These are phyloP conservation scores for Periconia macrospinosa DNA, from an alignment of 2,329 filamentous ascomycete species.

Conservation along the genomic window DNA sequence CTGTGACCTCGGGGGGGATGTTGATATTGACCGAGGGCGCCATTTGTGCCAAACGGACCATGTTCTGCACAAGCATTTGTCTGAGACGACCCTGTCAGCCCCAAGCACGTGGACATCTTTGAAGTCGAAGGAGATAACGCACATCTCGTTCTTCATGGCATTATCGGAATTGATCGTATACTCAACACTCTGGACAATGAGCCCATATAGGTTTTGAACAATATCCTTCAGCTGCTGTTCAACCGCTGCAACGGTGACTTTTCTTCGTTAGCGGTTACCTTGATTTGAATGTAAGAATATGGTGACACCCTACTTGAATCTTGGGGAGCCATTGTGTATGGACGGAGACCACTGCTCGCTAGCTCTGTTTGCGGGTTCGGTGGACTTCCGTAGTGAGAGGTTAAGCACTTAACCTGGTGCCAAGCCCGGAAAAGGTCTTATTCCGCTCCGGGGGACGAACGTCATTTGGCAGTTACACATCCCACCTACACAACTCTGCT, in stretches of 20 bases:
- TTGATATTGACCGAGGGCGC: conserved; percentile 54
- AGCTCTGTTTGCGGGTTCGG: background rate
- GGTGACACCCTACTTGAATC: background rate
- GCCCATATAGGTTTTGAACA: conserved; percentile 64
- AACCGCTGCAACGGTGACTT: conserved; percentile 23
- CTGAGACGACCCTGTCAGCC: conserved; percentile 25
- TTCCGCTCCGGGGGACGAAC: conserved; percentile 12
- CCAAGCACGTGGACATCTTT: background rate
- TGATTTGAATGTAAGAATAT: background rate
- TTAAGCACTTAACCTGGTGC: conserved; percentile 1
- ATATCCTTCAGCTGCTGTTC: conserved; percentile 61
- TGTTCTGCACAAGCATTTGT: conserved; percentile 56
- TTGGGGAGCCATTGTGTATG: conserved; percentile 2
- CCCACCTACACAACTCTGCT: background rate
- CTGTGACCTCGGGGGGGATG: conserved; percentile 63
- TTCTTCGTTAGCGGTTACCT: background rate
- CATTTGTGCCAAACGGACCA: conserved; percentile 55
- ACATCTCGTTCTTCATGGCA: conserved; percentile 63
- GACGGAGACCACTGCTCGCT: too few relatives aligned
- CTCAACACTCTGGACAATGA: conserved; percentile 61
- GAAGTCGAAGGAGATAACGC: conserved; percentile 3
- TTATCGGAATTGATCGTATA: conserved; percentile 59
- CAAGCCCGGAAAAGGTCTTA: conserved; percentile 7
- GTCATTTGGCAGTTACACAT: background rate
- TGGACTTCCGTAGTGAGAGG: background rate